Conservation (phyloP, 2,329 filamentous ascomycete genomes). For the Phaeoacremonium minimum region DNA sequence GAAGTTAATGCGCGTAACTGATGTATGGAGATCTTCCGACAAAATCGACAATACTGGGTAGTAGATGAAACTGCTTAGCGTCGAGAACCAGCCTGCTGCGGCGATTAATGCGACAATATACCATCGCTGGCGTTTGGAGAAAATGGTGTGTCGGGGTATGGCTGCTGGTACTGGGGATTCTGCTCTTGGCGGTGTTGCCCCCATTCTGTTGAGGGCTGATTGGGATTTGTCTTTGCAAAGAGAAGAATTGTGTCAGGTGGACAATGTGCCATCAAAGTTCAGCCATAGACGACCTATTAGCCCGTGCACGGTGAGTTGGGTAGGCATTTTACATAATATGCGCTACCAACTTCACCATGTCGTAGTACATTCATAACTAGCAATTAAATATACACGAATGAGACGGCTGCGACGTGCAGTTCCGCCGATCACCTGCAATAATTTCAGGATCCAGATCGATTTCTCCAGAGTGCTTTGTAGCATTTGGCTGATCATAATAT, state of each 20-base stretch:
- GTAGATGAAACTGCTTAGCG: constrained; percentile 4
- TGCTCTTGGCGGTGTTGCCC: not conserved
- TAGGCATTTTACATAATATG: too few relatives aligned
- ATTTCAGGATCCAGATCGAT: not conserved
- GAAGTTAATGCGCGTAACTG: constrained; percentile 9
- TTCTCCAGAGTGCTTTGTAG: too few relatives aligned
- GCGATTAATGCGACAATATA: constrained; percentile 1
- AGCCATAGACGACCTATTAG: too few relatives aligned
- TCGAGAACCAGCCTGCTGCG: constrained; percentile 3
- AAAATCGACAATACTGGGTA: constrained; percentile 1
- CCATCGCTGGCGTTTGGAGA: not conserved
- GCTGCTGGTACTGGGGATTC: not conserved
- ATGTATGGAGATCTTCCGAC: constrained; percentile 2
- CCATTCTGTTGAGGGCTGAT: not conserved
- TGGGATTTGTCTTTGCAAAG: not conserved
- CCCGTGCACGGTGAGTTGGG: too few relatives aligned
- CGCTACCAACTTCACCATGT: not conserved
- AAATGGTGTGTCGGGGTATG: not conserved
- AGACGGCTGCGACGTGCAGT: not conserved
- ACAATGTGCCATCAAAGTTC: too few relatives aligned
- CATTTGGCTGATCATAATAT: too few relatives aligned
- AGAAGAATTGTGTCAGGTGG: not conserved
- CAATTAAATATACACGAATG: not conserved
- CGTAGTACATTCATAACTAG: not conserved
- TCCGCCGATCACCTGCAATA: not conserved